Evolutionary conservation across 2,329 filamentous ascomycete genomes (phyloP), one percentile per base, ranked within the genome.

Genomic region (Aureobasidium sp.): DNA sequence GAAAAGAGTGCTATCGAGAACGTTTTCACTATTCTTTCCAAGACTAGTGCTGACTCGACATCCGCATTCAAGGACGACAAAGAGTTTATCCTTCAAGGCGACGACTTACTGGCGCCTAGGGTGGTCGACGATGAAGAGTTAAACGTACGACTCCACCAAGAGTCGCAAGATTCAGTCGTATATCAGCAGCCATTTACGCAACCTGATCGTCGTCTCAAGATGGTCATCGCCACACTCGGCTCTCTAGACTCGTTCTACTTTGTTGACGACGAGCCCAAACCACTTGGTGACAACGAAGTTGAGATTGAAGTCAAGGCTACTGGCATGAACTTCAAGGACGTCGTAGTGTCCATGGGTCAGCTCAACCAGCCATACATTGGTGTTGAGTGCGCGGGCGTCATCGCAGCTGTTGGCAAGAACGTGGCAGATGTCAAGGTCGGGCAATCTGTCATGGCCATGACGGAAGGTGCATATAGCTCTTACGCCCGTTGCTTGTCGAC

Each of bases 301-400:
- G 66, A 68, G 39, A 60, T 68, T 17, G 61, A 66, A 42, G 44
- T 64, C 52, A 31, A 60, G 12, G 64, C 67, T 29, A 61, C 48
- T 31, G 62, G 65, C 27, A 52, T 67, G 37, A 67, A 68, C 37
- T 67, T 67, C 58, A 65, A 62, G 15, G 64, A 66, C n/a, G 39
- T 66, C 1, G 47, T 62, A 9, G 51, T 63, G 12, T 51, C 62
- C 12, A 57, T 63, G 64, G 66, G 62, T 3, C 57, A 64, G 31
- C 44, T 61, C 8, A 29, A 36, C 6, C 45, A 53, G n/a, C 55
- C 47, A n/a, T 49, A 51, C 9, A 41, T 63, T 27, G 62, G 62
- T 29, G 45, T 64, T 11, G 62, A 64, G 29, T 61, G 58, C 15
- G 44, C 39, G 3, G 62, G 62, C n/a, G 22, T 62, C 15, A 39